Conservation (phyloP, 2,329 filamentous ascomycete species). For the Exophiala mesophila region DNA sequence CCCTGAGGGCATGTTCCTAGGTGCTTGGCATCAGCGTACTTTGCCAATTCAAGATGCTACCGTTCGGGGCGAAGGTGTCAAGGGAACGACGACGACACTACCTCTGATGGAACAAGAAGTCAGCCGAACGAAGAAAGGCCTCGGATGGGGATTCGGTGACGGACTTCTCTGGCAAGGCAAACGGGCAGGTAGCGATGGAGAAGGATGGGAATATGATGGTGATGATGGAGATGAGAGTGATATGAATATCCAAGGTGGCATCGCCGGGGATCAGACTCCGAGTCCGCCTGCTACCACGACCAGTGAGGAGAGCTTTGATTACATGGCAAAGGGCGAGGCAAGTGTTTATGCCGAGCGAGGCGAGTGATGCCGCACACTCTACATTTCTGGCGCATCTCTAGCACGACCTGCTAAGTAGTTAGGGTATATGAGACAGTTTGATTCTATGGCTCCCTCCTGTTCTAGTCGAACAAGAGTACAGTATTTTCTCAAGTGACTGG, state of each 20-base stretch:
- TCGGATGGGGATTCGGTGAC: conserved; percentile 25
- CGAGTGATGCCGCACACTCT: too few species aligned
- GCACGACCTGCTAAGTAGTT: too few species aligned
- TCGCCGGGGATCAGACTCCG: conserved; percentile 21
- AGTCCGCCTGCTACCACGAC: conserved; percentile 37
- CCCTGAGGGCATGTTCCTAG: conserved; percentile 80
- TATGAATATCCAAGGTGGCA: neutral
- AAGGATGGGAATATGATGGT: conserved; percentile 1
- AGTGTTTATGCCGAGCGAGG: conserved; percentile 30
- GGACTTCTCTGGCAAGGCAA: conserved; percentile 25
- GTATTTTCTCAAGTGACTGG: too few species aligned
- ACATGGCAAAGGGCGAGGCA: conserved; percentile 41
- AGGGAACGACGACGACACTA: conserved; percentile 14
- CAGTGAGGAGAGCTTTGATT: conserved; percentile 47
- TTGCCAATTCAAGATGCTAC: conserved; percentile 45
- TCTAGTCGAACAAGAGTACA: too few species aligned
- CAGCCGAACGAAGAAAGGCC: conserved; percentile 17
- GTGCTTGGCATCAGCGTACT: conserved; percentile 78
- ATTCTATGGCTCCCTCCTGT: too few species aligned
- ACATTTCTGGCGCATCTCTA: too few species aligned
- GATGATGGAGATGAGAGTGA: conserved; percentile 1
- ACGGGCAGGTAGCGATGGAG: conserved; percentile 9
- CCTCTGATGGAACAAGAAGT: conserved; percentile 22
- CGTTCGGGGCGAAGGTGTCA: conserved; percentile 1
- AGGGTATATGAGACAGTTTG: too few species aligned